Evolutionary conservation across 305 asterid genomes (phyloP), one percentile per base, ranked within the genome.

Genomic region (Euphrasia arctica): DNA sequence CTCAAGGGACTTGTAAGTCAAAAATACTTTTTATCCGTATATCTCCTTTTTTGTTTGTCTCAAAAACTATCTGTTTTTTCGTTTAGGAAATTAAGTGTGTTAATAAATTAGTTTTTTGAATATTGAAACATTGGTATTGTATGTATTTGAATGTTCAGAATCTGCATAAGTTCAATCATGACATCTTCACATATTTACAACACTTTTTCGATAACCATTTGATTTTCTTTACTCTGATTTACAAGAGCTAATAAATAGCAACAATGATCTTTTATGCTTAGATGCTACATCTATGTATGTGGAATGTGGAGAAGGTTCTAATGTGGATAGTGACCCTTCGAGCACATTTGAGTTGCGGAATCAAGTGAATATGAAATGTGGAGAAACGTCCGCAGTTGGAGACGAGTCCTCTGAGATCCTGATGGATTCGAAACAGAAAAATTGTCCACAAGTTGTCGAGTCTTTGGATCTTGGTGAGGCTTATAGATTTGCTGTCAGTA

Each of bases 401-500:
- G 43, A 39, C 9, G 9, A 39, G 43, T 39, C 43, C 9, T 39
- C 10, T 39, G 85, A 78, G 49, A 63, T 60, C 48, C 74, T 64
- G 41, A 55, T 71, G 55, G 85, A 75, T 73, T 61, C 72, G 49
- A 85, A 81, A 63, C 78, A 83, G 28, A 86, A 73, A 54, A 69
- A 51, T 62, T 65, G 72, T 52, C 57, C 65, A 10, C 91, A 70
- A 61, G 50, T 36, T 63, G 28, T 79, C 9, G 81, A 75, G 57
- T 61, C 83, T 45, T 73, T 91, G 66, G 91, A 92, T 47, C 89
- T 92, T 55, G 86, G 86, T 10, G 98, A 87, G 71, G 96, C 95
- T 62, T 92, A 89, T 74, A 92, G 70, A 66, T 69, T 87, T 66
- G 98, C 95, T 43, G 57, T 89, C 47, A 51, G 29, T 15, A 9